A percentile compares a stretch with the other conserved stretches of the same genome.
phyloP scores from a whole-genome alignment of 2,329 filamentous ascomycete genomes.

The Waltergamsia citrina region DNA sequence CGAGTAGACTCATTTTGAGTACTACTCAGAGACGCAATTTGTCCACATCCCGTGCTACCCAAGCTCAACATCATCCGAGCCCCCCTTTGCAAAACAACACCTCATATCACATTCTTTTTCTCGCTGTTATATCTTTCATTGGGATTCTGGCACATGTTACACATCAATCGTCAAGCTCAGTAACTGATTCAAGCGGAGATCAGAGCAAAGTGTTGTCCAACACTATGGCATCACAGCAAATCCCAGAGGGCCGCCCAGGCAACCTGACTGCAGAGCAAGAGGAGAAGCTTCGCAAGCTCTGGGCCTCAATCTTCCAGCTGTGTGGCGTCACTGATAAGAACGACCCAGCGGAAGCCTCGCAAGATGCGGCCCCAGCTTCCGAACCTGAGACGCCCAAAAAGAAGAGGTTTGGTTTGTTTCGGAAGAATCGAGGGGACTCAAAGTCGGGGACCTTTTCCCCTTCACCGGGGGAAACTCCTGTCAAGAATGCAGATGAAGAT shows the following conservation, averaged over 20 bases:
- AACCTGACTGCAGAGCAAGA: conserved; percentile 88
- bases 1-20: too few relatives aligned
- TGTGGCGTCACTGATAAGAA: conserved; percentile 47
- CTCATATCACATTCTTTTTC: neutral
- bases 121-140: neutral
- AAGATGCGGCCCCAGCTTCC: conserved; percentile 16
- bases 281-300: conserved; percentile 78
- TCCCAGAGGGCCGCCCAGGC: conserved; percentile 64
- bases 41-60: too few relatives aligned
- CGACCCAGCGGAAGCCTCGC: conserved; percentile 9
- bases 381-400: conserved; percentile 58
- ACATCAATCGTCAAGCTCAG: neutral
- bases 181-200: neutral
- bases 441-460: conserved; percentile 21
- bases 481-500: conserved; percentile 46
- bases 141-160: neutral
- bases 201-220: neutral
- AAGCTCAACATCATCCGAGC: too few relatives aligned
- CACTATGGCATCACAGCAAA: conserved; percentile 30
- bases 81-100: too few relatives aligned
- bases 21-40: too few relatives aligned
- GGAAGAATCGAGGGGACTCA: conserved; percentile 46
- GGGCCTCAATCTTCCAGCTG: conserved; percentile 66
- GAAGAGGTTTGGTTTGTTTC: conserved; percentile 62
- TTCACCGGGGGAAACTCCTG: conserved; percentile 16